Evolutionary conservation across 192 early-diverging fungal genomes (phyloP), one percentile per base, ranked within the genome.

Genomic region (Radiomyces spectabilis): DNA sequence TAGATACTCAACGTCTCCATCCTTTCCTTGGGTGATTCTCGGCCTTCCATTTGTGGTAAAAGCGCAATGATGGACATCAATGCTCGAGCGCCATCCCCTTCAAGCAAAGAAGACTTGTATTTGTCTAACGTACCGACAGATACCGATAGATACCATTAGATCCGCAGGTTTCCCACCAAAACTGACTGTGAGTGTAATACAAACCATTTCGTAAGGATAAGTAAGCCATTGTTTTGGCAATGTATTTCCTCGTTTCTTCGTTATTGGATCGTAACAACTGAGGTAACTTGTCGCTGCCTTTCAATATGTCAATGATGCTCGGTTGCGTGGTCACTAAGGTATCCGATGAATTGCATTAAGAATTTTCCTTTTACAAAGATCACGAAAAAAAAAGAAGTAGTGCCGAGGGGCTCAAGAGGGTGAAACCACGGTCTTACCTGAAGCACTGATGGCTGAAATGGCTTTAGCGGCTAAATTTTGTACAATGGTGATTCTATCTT

Each of bases 211-310:
- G 64, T 21, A 77, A 39, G 3, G 78, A 80, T 26, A 81, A 40
- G 34, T 78, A 81, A 0, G 79, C 79, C 39, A 81, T 66, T 18
- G 79, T 66, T 40, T 81, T 81, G 38, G 76, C 74, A 8, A 63
- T 73, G 46, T 81, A 81, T 54, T 76, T 81, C 33, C 64, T 45
- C 3, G 78, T 76, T 53, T 74, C 65, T 9, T 32, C 13, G 35
- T 76, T 73, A n/a, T 30, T 65, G 0, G 76, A 70, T 16, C 59
- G 49, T 24, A 81, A 43, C 9, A 76, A 34, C 47, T 61, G 42
- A n/a, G 68, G 51, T 30, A 80, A 29, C 5, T 55, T 64, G 35
- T 69, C 54, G 21, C 72, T 66, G 26, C 38, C 38, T 8, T 64
- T 53, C 33, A 72, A 52, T 1, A 61, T 55, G 33, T 81, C 71